Evolutionary conservation across 306 rosid species (phyloP), one percentile per base, ranked within the genome.

Genomic region (Parietaria judaica): DNA sequence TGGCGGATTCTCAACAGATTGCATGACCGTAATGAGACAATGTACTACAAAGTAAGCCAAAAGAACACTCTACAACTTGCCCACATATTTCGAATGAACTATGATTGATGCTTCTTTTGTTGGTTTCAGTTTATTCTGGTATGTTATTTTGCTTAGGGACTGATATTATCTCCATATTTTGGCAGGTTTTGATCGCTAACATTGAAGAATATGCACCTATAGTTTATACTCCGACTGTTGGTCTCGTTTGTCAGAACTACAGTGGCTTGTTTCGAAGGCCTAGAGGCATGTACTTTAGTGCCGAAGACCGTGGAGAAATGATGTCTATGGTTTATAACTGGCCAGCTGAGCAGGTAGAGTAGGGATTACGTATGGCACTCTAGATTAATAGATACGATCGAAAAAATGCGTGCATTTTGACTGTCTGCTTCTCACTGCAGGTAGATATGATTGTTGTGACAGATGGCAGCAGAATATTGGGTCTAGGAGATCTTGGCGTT

Each of bases 281-380:
- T 23, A 82, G 99, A 74, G 99, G 97, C 76, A 94, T 94, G 97
- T 94, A 88, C 76, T 94, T 94, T 76, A 94, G 99, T 78, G 95
- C 95, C 0, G 81, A 73, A 72, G 99, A 94, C 74, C 86, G 94
- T 64, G 99, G 99, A 69, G 99, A 94, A 86, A 94, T 94, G 99
- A 94, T 94, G 99, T 94, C 99, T 36, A 94, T 94, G 99, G 91
- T 94, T 72, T 94, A 94, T 77, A 94, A 94, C 66, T 94, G 99
- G 99, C 99, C 99, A 61, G 94, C 99, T 61, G 99, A 94, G 47
- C 95, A 92, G 99, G 97, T 90, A 60, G 7, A 60, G 6, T 36
- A 41, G 5, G 9, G 64, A 59, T 41, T 37, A 3, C 13, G 39
- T 59, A 51, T 14, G 52, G 43, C 52, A 60, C 17, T 4, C 8